Base-by-base conservation (phyloP, 805 yeast genomes). In the Pichia deserticola region DNA sequence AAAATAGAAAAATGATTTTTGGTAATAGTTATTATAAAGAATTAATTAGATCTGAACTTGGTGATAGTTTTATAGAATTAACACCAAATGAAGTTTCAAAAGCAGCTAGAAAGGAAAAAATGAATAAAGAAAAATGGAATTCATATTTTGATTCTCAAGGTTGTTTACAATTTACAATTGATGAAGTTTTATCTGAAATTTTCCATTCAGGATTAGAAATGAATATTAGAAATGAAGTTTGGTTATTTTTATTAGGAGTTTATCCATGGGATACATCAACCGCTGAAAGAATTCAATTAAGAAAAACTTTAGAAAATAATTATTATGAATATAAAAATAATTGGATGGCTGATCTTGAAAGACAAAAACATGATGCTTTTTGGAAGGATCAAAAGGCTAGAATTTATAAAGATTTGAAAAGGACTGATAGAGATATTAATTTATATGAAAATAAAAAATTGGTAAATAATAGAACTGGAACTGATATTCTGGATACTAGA, bases 331-430 rank as follows among this genome's bases (percentile, higher is more conserved):
- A 84, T 58, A 84, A 88, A 59, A 67, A 75, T 37, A 77, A 82
- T 71, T 89, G 96, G 96, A 71, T 75, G 7, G 77, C 82, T 53
- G 82, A 74, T 10, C 70, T 74, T 40, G 78, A 75, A 52, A 68
- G 72, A 44, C 72, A 82, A 51, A 57, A 65, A 15, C 67, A 72
- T 8, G 82, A 78, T 60, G 84, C 78, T 36, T 88, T 81, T 62
- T 92, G 96, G 92, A 77, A 78, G 55, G 98, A 93, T 66, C 98
- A 93, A 65, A 81, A 84, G 54, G 79, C 80, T 51, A 76, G 98
- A 52, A 92, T 93, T 55, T 95, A 90, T 58, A 93, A 93, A 65
- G 99, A 93, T 67, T 86, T 93, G 25, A 87, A 84, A 56, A 75
- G 99, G 56, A 92, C 96, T 8, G 99, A 92, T 67, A 76, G 98